A percentile compares a stretch with the other conserved stretches of the same genome.
Conservation (phyloP, 306 rosid genomes). For the Dryas octopetala region DNA sequence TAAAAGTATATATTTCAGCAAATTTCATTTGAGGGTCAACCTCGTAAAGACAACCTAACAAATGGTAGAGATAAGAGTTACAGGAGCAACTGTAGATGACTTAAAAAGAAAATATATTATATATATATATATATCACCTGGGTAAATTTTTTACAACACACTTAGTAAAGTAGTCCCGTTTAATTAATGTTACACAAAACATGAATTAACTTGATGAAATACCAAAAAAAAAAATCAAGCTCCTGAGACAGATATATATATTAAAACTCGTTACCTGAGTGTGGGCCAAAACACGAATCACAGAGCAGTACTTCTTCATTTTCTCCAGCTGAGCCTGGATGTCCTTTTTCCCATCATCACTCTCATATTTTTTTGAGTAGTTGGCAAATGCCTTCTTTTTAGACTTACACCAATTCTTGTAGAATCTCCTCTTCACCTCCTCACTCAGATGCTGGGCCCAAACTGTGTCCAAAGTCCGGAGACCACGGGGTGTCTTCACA, state of each 20-base stretch:
- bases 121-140: too few species aligned
- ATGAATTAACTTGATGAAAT: too few species aligned
- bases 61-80: neutral
- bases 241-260: neutral
- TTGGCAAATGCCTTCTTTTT: conserved; percentile 79
- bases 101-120: too few species aligned
- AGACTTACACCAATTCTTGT: conserved; percentile 81
- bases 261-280: conserved; percentile 51
- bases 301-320: conserved; percentile 59
- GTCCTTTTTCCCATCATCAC: conserved; percentile 65
- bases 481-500: conserved; percentile 64
- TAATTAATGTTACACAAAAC: too few species aligned
- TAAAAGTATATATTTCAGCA: neutral
- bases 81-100: too few species aligned
- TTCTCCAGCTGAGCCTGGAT: conserved; percentile 56
- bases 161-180: too few species aligned
- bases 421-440: conserved; percentile 67
- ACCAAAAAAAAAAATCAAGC: neutral
- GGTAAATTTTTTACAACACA: too few species aligned
- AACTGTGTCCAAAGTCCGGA: conserved; percentile 58
- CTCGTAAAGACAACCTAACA: too few species aligned
- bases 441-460: conserved; percentile 90
- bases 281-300: conserved; percentile 75
- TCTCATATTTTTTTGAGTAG: conserved; percentile 52
- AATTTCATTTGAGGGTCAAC: neutral